A percentile compares a stretch with the other conserved stretches of the same genome.
phyloP scores from a whole-genome alignment of 2,329 filamentous ascomycete genomes.

The Celoporthe dispersa region DNA sequence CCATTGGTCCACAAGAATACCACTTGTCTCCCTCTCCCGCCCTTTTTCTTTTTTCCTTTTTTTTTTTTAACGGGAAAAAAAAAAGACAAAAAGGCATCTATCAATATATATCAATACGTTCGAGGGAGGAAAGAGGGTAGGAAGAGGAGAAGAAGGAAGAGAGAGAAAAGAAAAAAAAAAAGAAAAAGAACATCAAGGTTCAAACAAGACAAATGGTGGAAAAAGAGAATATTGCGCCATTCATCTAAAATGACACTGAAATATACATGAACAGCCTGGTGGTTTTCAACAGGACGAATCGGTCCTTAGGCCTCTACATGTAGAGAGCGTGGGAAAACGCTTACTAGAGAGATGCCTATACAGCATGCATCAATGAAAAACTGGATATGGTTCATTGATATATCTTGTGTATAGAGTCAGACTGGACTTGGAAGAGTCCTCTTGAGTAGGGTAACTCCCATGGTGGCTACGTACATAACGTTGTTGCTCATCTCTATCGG shows the following conservation, averaged over 20 bases:
- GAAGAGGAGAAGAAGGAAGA: neutral
- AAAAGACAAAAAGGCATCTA: neutral
- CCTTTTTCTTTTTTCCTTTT: neutral
- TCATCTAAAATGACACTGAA: neutral
- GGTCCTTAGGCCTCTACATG: neutral
- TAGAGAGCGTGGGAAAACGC: neutral
- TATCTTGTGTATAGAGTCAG: neutral
- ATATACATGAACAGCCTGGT: neutral
- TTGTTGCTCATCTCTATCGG: neutral
- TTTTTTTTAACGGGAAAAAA: too few relatives aligned
- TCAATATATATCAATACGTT: neutral
- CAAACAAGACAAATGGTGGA: neutral
- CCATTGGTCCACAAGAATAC: neutral
- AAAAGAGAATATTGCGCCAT: neutral
- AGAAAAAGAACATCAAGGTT: neutral
- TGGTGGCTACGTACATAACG: neutral
- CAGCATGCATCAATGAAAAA: neutral
- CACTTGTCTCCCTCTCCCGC: neutral
- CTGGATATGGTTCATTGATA: neutral
- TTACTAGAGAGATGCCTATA: neutral
- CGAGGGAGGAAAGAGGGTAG: too few relatives aligned
- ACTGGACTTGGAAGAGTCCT: constrained; percentile 27
- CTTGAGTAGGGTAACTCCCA: constrained; percentile 11
- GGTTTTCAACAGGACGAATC: neutral
- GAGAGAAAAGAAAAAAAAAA: neutral